A percentile compares a stretch with the other conserved stretches of the same genome.
Evolutionary conservation across 768 basidiomycete species (phyloP).

Genomic region (Boletus rufocinnamomeus): DNA sequence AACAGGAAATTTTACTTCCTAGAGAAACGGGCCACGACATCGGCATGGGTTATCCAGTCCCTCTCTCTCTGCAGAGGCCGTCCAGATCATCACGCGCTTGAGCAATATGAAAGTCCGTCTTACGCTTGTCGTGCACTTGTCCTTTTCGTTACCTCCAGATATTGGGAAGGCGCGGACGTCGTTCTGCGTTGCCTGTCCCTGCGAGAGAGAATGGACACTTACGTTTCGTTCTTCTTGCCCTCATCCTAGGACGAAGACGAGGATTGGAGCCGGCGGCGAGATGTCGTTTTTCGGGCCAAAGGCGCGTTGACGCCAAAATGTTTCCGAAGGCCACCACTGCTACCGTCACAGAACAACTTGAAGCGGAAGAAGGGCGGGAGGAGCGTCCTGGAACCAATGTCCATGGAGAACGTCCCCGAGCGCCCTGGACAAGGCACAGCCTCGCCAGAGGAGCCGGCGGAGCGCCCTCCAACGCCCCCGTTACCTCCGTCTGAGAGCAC

Average conservation of each 20-base stretch:
- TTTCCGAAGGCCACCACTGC: constrained; percentile 34
- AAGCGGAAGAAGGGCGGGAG: constrained; percentile 58
- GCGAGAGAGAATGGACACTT: constrained; percentile 1
- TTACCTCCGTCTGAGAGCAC: neutral
- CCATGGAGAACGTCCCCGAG: constrained; percentile 2
- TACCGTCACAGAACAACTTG: constrained; percentile 65
- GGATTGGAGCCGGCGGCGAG: constrained; percentile 87
- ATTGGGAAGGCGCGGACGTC: neutral
- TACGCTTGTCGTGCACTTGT: constrained; percentile 1
- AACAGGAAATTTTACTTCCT: constrained; percentile 55
- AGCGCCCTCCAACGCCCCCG: neutral
- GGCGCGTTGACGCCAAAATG: constrained; percentile 48
- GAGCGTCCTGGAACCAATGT: constrained; percentile 12
- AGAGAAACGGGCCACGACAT: constrained; percentile 87
- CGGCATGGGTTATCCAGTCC: constrained; percentile 84
- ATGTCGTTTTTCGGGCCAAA: constrained; percentile 80
- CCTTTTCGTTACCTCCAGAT: neutral
- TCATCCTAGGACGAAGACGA: constrained; percentile 72
- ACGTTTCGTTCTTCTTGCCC: neutral
- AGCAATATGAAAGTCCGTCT: constrained; percentile 76
- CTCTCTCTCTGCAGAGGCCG: constrained; percentile 77
- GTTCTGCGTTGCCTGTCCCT: neutral
- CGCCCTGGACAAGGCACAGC: neutral
- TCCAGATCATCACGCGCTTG: constrained; percentile 73
- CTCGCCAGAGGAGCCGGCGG: neutral